Evolutionary conservation across 1,284 basidiomycete genomes (phyloP), one percentile per base, ranked within the genome.

Genomic region (Cutaneotrichosporon cavernicola): DNA sequence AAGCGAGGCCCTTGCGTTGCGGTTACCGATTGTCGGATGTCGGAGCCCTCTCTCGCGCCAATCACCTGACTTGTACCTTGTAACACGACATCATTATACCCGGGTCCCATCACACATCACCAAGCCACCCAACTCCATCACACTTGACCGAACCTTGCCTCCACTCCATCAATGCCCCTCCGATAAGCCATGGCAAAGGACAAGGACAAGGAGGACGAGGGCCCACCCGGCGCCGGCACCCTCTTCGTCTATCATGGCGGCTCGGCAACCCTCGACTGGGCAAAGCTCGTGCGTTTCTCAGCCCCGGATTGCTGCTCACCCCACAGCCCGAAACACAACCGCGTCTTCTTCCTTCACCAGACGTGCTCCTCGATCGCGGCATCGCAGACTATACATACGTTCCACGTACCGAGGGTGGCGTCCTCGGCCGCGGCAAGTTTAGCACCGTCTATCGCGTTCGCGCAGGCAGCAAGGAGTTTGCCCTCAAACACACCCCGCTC

Each of bases 401-500:
- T 1, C 72, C 70, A 9, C 70, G 38, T 9, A 52, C 55, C 9
- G 67, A 64, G 5, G 75, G 75, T n/a, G 74, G 75, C n/a, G 66
- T 76, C 18, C 70, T 84, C 7, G 83, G 83, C 6, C 73, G 74
- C 43, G 83, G 83, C 38, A 84, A 83, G 70, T 84, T 84, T 66
- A 77, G 74, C 58, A 78, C 80, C 10, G 83, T 84, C 1, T 80
- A 82, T 66, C 76, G 81, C 49, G 82, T 63, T 32, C 36, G n/a
- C 4, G 21, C 53, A 11, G 52, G 60, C 43, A 26, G 10, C 18
- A 58, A 61, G 30, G 60, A 83, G 81, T 83, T 80, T 69, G 84
- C 84, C 0, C 77, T 86, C 71, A 85, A 86, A 68, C 84, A 85
- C 70, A 86, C 85, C 2, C 82, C 84, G 4, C 76, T 86, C 21